Base-by-base conservation (phyloP, 176 grass and related monocot genomes). In the Aegilops speltoides region DNA sequence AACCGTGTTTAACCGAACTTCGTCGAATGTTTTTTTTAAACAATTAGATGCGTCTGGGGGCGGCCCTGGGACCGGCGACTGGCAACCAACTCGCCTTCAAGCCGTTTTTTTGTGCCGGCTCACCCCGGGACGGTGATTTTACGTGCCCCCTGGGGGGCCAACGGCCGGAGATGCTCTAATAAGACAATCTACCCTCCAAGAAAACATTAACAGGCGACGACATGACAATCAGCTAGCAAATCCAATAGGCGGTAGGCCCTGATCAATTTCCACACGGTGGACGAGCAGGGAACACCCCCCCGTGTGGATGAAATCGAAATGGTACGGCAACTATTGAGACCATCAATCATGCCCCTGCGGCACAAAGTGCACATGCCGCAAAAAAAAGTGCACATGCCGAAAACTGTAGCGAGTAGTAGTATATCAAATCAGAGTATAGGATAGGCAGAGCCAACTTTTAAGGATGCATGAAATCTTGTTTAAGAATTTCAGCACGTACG, bases 341-440 rank as follows among this genome's bases (percentile, higher is more conserved):
- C 6, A 50, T 15, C 31, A 68, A 68, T 36, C 31, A 36, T 68
- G 29, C 19, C 56, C 32, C 16, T 4, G 20, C 31, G 70, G 10
- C n/a, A 73, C 38, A 73, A 43, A 38, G 36, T 38, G 36, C 36
- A 38, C 36, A 38, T 38, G 36, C 36, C 36, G 36, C 36, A 37
- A 37, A 37, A 37, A 38, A 43, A 43, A 24, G 38, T 45, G 23
- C 34, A 43, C 22, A 63, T 32, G 38, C 24, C 34, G 5, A 48
- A 74, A 8, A 26, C 23, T 28, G 68, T 17, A 41, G 36, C 6
- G 36, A 41, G 45, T 48, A 41, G 41, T 45, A 38, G 10, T 41
- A 52, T 76, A 76, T 76, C 73, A 76, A 76, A 81, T 46, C 41
- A 36, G 46, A 76, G 56, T 59, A 59, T 59, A 59, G 56, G 56